Evolutionary conservation across 768 basidiomycete species (phyloP), one percentile per base, ranked within the genome.

Genomic region (Termitomyces titanicus): DNA sequence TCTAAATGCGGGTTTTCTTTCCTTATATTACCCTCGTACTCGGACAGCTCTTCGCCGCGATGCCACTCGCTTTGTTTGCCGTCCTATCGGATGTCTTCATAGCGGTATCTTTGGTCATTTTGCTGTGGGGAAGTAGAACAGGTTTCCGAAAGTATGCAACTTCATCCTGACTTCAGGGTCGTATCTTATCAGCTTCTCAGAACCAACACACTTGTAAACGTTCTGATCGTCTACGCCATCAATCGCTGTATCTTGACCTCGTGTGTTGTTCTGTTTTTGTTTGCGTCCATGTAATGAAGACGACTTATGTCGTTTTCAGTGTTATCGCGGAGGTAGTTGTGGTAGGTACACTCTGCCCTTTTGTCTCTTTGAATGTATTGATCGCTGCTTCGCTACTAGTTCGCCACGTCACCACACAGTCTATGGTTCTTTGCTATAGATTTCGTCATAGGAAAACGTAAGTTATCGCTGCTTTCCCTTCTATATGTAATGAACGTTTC

Each of bases 241-340:
- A 79, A 79, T 56, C 78, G 78, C 5, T 79, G 78, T 52, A 55
- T 80, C 12, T 61, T 80, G 37, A 79, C 79, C 29, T 75, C 76
- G 78, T 79, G 56, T 51, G 76, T 66, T 3, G 1, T 17, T 37
- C 50, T 37, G 1, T 34, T 42, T 17, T 4, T 10, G 7, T 15
- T 40, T 7, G 24, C 10, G 37, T 46, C 7, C 1, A 17, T 9
- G 17, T 18, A 25, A 51, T 5, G 48, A 29, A 39, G 44, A 15
- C 25, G 39, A 18, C 27, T 25, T 17, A 8, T 39, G 40, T 20
- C 11, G 9, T 25, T 27, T 43, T 2, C 33, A 54, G 73, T 17
- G 65, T 70, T 18, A 70, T 74, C 0, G 63, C 67, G 1, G 74
- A 76, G 58, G 71, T 77, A 6, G 72, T 74, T 37, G 66, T 69